Evolutionary conservation across 2,329 filamentous ascomycete genomes (phyloP).

Genomic region (Macroventuria anomochaeta): DNA sequence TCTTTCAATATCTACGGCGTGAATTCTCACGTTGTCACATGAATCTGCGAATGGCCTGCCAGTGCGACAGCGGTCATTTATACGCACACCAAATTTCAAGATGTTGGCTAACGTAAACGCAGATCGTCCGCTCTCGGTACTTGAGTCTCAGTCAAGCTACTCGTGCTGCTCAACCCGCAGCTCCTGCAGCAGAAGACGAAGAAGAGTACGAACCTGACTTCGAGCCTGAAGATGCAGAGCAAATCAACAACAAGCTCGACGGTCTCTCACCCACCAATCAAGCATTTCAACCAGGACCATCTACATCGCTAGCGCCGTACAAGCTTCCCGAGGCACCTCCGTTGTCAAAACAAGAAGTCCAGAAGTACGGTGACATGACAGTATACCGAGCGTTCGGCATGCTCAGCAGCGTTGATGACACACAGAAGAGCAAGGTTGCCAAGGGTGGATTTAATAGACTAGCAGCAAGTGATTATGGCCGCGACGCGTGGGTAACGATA

Average conservation of each 20-base stretch:
- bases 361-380: conserved; percentile 76
- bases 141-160: conserved; percentile 46
- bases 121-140: conserved; percentile 53
- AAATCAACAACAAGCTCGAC: conserved; percentile 79
- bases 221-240: conserved; percentile 77
- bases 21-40: conserved; percentile 5
- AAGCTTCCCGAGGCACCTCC: conserved; percentile 77
- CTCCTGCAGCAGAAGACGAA: conserved; percentile 64
- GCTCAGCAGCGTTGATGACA: conserved; percentile 75
- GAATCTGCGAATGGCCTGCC: no score
- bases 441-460: conserved; percentile 79
- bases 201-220: conserved; percentile 94
- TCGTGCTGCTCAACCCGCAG: conserved; percentile 36
- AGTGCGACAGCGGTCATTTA: neutral
- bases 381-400: conserved; percentile 80
- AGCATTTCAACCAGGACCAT: conserved; percentile 48
- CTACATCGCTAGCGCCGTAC: conserved; percentile 69
- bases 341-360: conserved; percentile 72
- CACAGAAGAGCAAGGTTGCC: conserved; percentile 56
- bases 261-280: conserved; percentile 66
- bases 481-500: conserved; percentile 90
- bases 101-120: neutral
- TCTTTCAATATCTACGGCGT: neutral
- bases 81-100: neutral
- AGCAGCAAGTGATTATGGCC: conserved; percentile 81